These are phyloP conservation scores for Astragalus glycyphyllos DNA, from an alignment of 306 rosid genomes.

Conservation along the genomic window DNA sequence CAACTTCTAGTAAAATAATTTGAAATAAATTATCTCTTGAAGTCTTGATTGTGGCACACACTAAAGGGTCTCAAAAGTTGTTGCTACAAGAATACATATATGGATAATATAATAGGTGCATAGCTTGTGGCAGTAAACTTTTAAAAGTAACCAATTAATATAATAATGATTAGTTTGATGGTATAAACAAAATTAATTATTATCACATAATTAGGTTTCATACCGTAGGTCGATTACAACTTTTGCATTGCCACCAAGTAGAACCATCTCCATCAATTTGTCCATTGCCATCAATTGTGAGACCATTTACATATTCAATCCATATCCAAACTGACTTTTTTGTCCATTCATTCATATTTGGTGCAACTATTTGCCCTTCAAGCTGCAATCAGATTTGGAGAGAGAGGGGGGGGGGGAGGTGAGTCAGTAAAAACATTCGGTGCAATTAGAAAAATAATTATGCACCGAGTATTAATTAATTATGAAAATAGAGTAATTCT, in stretches of 20 bases:
- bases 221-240: not conserved
- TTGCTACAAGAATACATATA: too few species aligned
- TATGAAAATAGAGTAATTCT: not conserved
- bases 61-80: too few species aligned
- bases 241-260: slow-evolving; percentile 41
- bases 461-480: too few species aligned
- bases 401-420: not conserved
- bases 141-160: too few species aligned
- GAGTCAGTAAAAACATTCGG: not conserved
- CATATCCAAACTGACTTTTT: not conserved
- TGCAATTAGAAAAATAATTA: not conserved
- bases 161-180: too few species aligned
- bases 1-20: too few species aligned
- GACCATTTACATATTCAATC: slow-evolving; percentile 12
- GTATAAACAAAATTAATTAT: too few species aligned
- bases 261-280: slow-evolving; percentile 11
- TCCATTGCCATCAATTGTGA: slow-evolving; percentile 34
- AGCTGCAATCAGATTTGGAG: slow-evolving; percentile 17
- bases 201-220: too few species aligned
- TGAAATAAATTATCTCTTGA: too few species aligned
- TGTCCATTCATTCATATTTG: slow-evolving; percentile 4
- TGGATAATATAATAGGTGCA: too few species aligned
- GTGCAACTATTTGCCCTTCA: slow-evolving; percentile 25
- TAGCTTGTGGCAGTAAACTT: too few species aligned
- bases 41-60: too few species aligned